phyloP scores from a whole-genome alignment of 2,329 filamentous ascomycete genomes.

The Apiospora sp. region DNA sequence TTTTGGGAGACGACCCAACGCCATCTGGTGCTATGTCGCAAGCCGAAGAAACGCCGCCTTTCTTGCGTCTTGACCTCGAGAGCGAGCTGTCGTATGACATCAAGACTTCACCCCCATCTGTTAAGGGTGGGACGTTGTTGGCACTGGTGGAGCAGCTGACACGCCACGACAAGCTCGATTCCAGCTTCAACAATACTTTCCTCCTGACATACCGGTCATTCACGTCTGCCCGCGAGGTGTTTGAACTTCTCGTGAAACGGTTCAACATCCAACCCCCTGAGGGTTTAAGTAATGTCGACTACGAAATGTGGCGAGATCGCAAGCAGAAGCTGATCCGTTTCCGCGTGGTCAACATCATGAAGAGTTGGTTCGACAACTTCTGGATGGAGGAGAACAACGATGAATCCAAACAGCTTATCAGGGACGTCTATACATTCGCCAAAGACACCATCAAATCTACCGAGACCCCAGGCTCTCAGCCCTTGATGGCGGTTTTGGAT shows the following conservation, averaged over 20 bases:
- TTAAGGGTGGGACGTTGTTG: conserved; percentile 89
- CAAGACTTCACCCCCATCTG: conserved; percentile 76
- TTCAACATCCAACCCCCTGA: conserved; percentile 93
- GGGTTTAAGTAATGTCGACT: conserved; percentile 77
- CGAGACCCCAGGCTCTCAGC: conserved; percentile 86
- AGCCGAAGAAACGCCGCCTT: conserved; percentile 83
- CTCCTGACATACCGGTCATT: conserved; percentile 96
- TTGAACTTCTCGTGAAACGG: conserved; percentile 88
- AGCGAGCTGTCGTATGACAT: conserved; percentile 88
- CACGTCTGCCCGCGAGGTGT: conserved; percentile 87
- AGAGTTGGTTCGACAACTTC: conserved; percentile 98
- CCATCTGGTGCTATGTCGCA: conserved; percentile 54
- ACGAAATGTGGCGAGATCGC: conserved; percentile 86
- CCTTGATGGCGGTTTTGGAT: conserved; percentile 86
- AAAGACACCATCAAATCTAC: conserved; percentile 92
- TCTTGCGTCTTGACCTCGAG: conserved; percentile 85
- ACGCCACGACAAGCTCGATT: conserved; percentile 92
- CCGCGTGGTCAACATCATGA: conserved; percentile 95
- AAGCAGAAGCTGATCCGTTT: conserved; percentile 98
- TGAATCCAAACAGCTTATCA: conserved; percentile 83
- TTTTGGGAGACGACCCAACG: conserved; percentile 71
- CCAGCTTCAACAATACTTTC: conserved; percentile 97
- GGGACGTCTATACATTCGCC: conserved; percentile 89
- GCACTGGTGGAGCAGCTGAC: conserved; percentile 95
- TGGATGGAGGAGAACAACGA: conserved; percentile 97